phyloP scores from a whole-genome alignment of 176 grass and related monocot species.

The Ensete glaucum region DNA sequence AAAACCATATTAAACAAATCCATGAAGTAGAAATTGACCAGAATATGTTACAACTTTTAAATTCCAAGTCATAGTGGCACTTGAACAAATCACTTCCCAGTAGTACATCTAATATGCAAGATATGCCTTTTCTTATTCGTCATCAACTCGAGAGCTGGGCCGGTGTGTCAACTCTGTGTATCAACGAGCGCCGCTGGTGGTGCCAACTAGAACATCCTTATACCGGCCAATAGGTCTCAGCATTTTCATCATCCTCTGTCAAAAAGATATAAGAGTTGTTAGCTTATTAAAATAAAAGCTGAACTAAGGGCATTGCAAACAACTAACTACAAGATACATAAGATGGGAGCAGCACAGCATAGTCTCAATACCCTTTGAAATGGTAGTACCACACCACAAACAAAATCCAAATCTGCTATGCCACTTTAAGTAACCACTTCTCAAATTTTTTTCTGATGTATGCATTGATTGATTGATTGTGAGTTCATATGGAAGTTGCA shows the following conservation, averaged over 20 bases:
- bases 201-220: conserved; percentile 7
- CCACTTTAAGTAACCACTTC: neutral
- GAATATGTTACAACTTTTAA: neutral
- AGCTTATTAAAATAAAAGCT: neutral
- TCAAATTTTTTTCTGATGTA: too few species aligned
- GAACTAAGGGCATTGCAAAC: neutral
- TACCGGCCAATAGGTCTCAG: neutral
- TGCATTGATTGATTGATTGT: too few species aligned
- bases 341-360: too few species aligned
- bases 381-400: neutral
- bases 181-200: neutral
- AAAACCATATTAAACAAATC: neutral
- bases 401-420: neutral
- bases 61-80: neutral
- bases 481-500: neutral
- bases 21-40: neutral
- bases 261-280: neutral
- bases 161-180: neutral
- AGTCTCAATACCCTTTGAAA: neutral
- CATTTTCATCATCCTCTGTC: conserved; percentile 16
- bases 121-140: neutral
- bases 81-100: neutral
- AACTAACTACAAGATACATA: neutral
- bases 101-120: neutral
- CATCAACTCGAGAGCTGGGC: neutral